Conservation (phyloP, 352 stramenopile genomes). For the Phytophthora pluvialis region DNA sequence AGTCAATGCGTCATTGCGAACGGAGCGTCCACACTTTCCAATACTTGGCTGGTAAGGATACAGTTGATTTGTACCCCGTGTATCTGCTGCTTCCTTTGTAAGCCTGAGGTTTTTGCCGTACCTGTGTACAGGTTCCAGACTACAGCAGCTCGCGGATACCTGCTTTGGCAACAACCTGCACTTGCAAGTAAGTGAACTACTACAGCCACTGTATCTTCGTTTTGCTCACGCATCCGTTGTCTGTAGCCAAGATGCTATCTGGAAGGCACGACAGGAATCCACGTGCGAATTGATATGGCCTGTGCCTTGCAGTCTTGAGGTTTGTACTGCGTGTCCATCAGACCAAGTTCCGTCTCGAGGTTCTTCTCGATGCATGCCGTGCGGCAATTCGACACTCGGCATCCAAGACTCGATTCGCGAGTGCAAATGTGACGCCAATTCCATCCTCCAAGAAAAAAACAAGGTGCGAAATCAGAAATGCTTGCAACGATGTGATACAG, state of each 20-base stretch:
- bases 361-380: constrained; percentile 54
- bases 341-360: constrained; percentile 54
- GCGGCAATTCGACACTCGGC: constrained; percentile 67
- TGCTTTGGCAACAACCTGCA: constrained; percentile 43
- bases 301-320: constrained; percentile 55
- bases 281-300: constrained; percentile 69
- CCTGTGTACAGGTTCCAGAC: constrained; percentile 43
- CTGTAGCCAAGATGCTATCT: constrained; percentile 29
- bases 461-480: constrained; percentile 27
- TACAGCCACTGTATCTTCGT: not conserved
- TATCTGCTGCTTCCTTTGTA: not conserved
- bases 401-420: constrained; percentile 39
- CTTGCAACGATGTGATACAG: not conserved
- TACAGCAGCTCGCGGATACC: constrained; percentile 23
- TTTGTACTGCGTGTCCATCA: constrained; percentile 46
- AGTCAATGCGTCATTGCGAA: constrained; percentile 49
- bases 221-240: constrained; percentile 5
- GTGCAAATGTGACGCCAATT: constrained; percentile 53
- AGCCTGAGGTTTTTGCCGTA: not conserved
- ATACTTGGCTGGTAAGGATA: constrained; percentile 45
- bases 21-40: constrained; percentile 40
- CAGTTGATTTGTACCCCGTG: not conserved
- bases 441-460: constrained; percentile 62
- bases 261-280: constrained; percentile 33
- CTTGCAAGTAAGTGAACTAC: constrained; percentile 45